Percentiles rank a stretch among this genome's conserved stretches.
Evolutionary conservation across 2,329 filamentous ascomycete genomes (phyloP).

Genomic region (Ceratocystiopsis brevicomis): DNA sequence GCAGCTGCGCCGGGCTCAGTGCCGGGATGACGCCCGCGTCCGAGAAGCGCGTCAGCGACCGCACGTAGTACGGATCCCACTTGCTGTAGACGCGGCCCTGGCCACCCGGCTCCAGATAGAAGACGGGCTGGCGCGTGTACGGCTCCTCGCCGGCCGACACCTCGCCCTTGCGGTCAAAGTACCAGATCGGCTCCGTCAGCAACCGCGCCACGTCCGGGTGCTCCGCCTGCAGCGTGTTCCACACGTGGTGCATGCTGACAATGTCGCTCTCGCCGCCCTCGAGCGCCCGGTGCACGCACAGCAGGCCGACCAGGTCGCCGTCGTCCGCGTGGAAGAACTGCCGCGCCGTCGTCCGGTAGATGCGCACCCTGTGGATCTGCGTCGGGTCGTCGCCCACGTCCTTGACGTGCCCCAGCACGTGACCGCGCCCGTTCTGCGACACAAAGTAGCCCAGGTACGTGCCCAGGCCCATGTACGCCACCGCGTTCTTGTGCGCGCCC

Average conservation of each 20-base stretch:
- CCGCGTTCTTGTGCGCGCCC: conserved; percentile 61
- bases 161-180: conserved; percentile 84
- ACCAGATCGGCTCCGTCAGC: conserved; percentile 65
- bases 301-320: conserved; percentile 61
- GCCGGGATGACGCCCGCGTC: conserved; percentile 54
- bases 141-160: conserved; percentile 53
- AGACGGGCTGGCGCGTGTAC: conserved; percentile 52
- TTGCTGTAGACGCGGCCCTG: conserved; percentile 58
- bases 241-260: conserved; percentile 60
- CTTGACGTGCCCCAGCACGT: conserved; percentile 78
- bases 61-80: conserved; percentile 81
- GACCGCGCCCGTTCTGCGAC: conserved; percentile 66
- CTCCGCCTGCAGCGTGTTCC: conserved; percentile 58
- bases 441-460: conserved; percentile 78
- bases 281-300: conserved; percentile 60
- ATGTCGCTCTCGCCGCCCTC: conserved; percentile 75
- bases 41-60: conserved; percentile 55
- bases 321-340: conserved; percentile 81
- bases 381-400: conserved; percentile 66
- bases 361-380: conserved; percentile 72
- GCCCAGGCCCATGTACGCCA: conserved; percentile 79
- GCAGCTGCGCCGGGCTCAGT: conserved; percentile 47
- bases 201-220: conserved; percentile 61
- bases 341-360: conserved; percentile 71
- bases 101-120: conserved; percentile 55